These are phyloP conservation scores for Cercophora sp. DNA, from an alignment of 495 filamentous ascomycete genomes.

Conservation along the genomic window DNA sequence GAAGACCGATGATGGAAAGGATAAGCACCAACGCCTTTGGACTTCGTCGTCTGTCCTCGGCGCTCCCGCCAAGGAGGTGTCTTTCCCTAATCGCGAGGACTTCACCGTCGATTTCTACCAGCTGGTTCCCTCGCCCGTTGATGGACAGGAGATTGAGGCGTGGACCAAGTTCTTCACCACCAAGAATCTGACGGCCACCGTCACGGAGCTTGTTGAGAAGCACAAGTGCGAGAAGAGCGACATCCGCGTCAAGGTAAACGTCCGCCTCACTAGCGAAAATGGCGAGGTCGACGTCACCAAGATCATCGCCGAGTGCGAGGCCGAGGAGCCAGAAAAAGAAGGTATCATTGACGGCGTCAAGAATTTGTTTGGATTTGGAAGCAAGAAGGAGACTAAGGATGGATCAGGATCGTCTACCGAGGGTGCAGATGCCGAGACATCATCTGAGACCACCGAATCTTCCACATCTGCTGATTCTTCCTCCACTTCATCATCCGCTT, in stretches of 20 bases:
- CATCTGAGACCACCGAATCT: slow-evolving; percentile 27
- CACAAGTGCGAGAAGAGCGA: slow-evolving; percentile 72
- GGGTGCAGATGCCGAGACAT: slow-evolving; percentile 41
- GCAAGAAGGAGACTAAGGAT: slow-evolving; percentile 68
- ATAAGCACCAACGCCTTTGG: slow-evolving; percentile 66
- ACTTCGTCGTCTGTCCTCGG: slow-evolving; percentile 71
- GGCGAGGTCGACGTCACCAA: slow-evolving; percentile 79
- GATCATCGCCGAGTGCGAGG: slow-evolving; percentile 79
- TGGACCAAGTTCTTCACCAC: slow-evolving; percentile 58
- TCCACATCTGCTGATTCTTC: slow-evolving; percentile 32
- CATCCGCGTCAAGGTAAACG: slow-evolving; percentile 72
- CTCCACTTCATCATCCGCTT: slow-evolving; percentile 42
- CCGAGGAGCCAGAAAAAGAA: slow-evolving; percentile 64
- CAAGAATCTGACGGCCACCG: slow-evolving; percentile 78
- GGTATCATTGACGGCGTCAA: slow-evolving; percentile 88
- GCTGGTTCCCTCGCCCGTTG: slow-evolving; percentile 45
- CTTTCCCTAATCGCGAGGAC: slow-evolving; percentile 79
- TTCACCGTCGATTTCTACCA: slow-evolving; percentile 81
- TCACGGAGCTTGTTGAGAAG: slow-evolving; percentile 67
- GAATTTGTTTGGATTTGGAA: slow-evolving; percentile 88
- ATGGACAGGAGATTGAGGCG: slow-evolving; percentile 37
- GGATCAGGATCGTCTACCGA: slow-evolving; percentile 49
- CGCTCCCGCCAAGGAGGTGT: slow-evolving; percentile 74
- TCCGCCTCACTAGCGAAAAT: slow-evolving; percentile 66
- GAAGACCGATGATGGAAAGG: slow-evolving; percentile 62